phyloP scores from a whole-genome alignment of 164 flowering plant species.

The Berberis thunbergii region DNA sequence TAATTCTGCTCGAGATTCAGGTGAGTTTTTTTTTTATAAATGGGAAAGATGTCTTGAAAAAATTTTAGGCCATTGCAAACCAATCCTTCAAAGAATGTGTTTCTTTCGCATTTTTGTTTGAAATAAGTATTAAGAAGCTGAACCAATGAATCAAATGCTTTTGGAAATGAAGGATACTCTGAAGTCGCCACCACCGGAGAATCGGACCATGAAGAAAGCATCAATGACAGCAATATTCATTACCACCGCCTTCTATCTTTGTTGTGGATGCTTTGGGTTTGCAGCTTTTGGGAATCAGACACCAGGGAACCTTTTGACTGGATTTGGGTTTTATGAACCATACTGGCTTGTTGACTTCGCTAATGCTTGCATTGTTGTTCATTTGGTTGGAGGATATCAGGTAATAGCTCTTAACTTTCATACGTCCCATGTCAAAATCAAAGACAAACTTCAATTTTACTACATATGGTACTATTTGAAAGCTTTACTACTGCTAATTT shows the following conservation, averaged over 20 bases:
- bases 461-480: too few relatives aligned
- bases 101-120: not conserved
- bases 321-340: constrained; percentile 59
- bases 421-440: not conserved
- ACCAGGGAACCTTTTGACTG: constrained; percentile 67
- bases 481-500: too few relatives aligned
- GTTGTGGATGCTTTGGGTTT: constrained; percentile 72
- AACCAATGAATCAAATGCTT: not conserved
- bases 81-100: too few relatives aligned
- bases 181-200: constrained; percentile 63
- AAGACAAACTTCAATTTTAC: not conserved
- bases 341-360: constrained; percentile 63
- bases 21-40: constrained; percentile 12
- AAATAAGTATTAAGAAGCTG: not conserved
- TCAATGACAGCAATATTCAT: constrained; percentile 37
- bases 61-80: too few relatives aligned
- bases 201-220: constrained; percentile 59
- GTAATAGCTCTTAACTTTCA: constrained; percentile 10
- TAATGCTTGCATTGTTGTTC: constrained; percentile 58
- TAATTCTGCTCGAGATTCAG: constrained; percentile 71
- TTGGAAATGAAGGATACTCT: constrained; percentile 48
- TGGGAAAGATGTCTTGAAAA: not conserved
- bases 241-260: constrained; percentile 64
- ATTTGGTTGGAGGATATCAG: constrained; percentile 75
- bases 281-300: constrained; percentile 61